Conservation (phyloP, 345 rosid genomes). For the Ailanthus altissimus region DNA sequence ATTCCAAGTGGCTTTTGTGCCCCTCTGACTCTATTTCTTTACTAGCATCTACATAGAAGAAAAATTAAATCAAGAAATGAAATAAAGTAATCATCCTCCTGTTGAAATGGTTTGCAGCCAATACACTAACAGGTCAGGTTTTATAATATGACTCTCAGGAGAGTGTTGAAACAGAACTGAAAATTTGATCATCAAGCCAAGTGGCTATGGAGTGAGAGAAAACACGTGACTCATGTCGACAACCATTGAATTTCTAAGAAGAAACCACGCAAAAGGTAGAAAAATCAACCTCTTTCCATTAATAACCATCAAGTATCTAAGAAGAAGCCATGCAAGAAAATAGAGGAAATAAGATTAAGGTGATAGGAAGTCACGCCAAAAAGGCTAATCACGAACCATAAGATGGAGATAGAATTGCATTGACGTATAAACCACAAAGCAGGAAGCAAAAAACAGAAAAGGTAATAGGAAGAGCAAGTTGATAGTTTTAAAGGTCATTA, state of each 20-base stretch:
- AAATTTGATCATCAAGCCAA: slow-evolving; percentile 5
- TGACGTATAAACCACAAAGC: not conserved
- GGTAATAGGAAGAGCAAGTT: not conserved
- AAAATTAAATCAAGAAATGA: slow-evolving; percentile 32
- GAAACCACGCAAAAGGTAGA: not conserved
- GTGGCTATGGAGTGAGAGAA: not conserved
- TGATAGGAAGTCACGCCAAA: not conserved
- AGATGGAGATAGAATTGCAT: not conserved
- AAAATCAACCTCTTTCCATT: not conserved
- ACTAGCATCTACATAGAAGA: slow-evolving; percentile 52
- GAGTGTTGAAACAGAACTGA: slow-evolving; percentile 13
- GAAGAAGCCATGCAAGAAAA: not conserved
- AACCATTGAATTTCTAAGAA: too few species aligned
- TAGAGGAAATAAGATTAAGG: not conserved
- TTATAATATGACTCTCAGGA: slow-evolving; percentile 14
- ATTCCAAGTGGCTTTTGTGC: slow-evolving; percentile 24
- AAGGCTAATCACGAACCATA: not conserved
- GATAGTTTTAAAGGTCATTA: not conserved
- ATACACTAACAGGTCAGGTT: not conserved
- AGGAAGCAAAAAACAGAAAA: not conserved
- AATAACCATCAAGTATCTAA: not conserved
- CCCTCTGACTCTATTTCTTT: slow-evolving; percentile 31
- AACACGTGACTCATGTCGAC: not conserved
- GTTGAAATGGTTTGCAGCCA: slow-evolving; percentile 20
- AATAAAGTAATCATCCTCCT: slow-evolving; percentile 27